A percentile compares a stretch with the other conserved stretches of the same genome.
Evolutionary conservation across 202 grass and related monocot species (phyloP).

Genomic region (Cymbopogon flexuosus): DNA sequence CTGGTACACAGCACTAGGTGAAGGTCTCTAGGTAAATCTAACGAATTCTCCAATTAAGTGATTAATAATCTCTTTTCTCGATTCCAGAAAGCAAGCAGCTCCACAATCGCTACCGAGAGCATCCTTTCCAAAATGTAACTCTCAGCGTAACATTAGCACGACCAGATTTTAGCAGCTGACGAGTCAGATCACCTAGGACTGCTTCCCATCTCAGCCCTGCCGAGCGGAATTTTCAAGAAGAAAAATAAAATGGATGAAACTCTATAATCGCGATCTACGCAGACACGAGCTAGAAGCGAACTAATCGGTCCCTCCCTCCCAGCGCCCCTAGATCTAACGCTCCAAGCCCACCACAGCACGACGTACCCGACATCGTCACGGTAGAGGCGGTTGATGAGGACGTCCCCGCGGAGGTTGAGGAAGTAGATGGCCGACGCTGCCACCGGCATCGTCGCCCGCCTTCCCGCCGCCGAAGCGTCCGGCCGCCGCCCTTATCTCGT

Average conservation of each 20-base stretch:
- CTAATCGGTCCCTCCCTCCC: not conserved
- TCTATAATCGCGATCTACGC: constrained; percentile 28
- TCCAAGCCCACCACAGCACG: constrained; percentile 10
- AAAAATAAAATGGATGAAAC: constrained; percentile 1
- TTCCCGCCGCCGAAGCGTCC: constrained; percentile 26
- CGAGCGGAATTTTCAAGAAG: not conserved
- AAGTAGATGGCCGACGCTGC: constrained; percentile 92
- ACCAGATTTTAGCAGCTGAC: constrained; percentile 18
- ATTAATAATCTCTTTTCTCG: not conserved
- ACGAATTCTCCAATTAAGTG: not conserved
- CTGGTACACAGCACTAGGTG: not conserved
- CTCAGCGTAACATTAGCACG: not conserved
- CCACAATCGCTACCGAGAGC: not conserved
- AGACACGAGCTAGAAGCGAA: constrained; percentile 3
- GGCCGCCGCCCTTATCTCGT: constrained; percentile 14
- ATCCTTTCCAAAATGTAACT: constrained; percentile 18
- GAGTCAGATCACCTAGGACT: not conserved
- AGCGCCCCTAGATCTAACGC: constrained; percentile 35
- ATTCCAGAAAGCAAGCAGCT: not conserved
- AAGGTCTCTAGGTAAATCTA: constrained; percentile 12
- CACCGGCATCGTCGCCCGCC: constrained; percentile 73
- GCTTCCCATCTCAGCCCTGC: not conserved
- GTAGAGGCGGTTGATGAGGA: constrained; percentile 97
- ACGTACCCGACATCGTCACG: constrained; percentile 89
- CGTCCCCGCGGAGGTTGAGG: constrained; percentile 86